Conservation (phyloP, 768 basidiomycete species). For the Tubosaeta brunneosetosa region DNA sequence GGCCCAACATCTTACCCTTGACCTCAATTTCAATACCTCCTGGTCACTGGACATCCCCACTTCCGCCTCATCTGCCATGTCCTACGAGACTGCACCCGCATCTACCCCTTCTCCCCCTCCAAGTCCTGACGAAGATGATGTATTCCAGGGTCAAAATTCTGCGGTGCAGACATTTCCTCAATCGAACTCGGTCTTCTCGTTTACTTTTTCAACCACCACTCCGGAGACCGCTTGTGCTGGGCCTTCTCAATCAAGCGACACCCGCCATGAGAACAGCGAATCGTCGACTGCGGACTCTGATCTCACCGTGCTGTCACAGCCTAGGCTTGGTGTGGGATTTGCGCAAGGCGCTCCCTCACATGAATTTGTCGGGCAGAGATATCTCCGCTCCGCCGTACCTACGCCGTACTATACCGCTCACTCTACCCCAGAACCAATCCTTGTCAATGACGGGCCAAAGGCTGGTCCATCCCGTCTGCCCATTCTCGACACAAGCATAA, state of each 20-base stretch:
- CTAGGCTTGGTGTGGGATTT: constrained; percentile 10
- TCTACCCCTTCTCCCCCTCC: constrained; percentile 8
- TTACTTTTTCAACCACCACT: constrained; percentile 6
- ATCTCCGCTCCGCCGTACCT: constrained; percentile 18
- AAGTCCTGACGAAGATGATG: constrained; percentile 11
- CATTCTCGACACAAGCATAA: constrained; percentile 17
- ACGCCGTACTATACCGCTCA: constrained; percentile 33
- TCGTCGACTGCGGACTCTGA: constrained; percentile 21
- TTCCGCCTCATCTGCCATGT: constrained; percentile 20
- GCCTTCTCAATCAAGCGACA: not conserved
- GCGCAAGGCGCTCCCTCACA: constrained; percentile 8
- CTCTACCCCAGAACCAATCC: constrained; percentile 28
- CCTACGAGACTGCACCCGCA: constrained; percentile 18
- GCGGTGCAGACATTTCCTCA: constrained; percentile 3
- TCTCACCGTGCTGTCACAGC: constrained; percentile 14
- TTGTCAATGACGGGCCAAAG: constrained; percentile 11
- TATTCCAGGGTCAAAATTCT: constrained; percentile 5
- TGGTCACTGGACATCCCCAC: constrained; percentile 13
- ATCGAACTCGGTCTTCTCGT: constrained; percentile 2
- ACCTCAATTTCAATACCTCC: constrained; percentile 19
- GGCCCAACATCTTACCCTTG: constrained; percentile 16
- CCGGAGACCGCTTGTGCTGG: constrained; percentile 1
- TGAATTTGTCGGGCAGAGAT: constrained; percentile 11
- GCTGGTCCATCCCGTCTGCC: constrained; percentile 28
- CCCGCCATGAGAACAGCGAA: constrained; percentile 5